phyloP scores from a whole-genome alignment of 352 stramenopile species.

The Globisporangium solare region DNA sequence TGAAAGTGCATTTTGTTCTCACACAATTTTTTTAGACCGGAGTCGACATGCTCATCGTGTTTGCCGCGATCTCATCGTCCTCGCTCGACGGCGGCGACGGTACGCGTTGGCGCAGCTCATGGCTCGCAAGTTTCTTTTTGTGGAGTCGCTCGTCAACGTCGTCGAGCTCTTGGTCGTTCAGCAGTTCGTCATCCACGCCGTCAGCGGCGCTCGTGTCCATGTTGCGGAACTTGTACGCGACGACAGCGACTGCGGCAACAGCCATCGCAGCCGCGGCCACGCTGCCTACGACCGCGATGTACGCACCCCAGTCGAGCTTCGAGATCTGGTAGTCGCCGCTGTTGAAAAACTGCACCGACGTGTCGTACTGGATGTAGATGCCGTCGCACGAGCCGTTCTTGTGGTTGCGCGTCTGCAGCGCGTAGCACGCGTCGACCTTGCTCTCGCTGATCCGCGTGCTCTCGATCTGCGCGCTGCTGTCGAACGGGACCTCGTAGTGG shows the following conservation, averaged over 20 bases:
- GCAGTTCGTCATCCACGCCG: slow-evolving; percentile 29
- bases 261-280: slow-evolving; percentile 44
- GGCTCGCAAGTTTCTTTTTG: neutral
- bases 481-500: slow-evolving; percentile 42
- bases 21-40: no score
- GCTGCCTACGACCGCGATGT: slow-evolving; percentile 50
- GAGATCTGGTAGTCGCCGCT: slow-evolving; percentile 59
- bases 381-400: slow-evolving; percentile 48
- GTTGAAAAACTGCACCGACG: slow-evolving; percentile 44
- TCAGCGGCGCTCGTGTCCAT: slow-evolving; percentile 18
- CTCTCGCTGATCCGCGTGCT: slow-evolving; percentile 27
- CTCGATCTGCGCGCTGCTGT: slow-evolving; percentile 15
- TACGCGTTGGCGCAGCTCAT: slow-evolving; percentile 19
- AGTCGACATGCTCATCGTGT: neutral
- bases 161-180: slow-evolving; percentile 19
- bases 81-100: slow-evolving; percentile 16
- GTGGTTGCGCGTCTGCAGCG: slow-evolving; percentile 71
- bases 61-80: slow-evolving; percentile 5
- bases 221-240: slow-evolving; percentile 43
- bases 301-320: slow-evolving; percentile 44
- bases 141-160: slow-evolving; percentile 12
- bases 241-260: slow-evolving; percentile 38
- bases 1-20: no score
- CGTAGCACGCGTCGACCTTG: slow-evolving; percentile 52
- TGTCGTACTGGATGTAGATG: slow-evolving; percentile 66